Conservation (phyloP, 306 rosid species). For the Prunus salicina region DNA sequence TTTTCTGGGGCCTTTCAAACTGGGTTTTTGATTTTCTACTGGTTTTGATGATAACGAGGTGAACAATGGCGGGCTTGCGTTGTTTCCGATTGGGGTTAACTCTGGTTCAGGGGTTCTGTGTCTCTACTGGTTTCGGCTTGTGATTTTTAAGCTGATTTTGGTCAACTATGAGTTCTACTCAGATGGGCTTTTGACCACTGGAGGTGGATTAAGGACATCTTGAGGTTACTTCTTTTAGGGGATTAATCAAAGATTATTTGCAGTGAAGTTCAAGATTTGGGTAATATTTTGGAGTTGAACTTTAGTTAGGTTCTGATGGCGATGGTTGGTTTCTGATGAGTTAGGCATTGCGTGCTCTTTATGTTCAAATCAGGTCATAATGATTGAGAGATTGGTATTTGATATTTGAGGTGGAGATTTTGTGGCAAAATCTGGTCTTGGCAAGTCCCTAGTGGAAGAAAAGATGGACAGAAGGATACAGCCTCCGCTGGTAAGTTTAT, state of each 20-base stretch:
- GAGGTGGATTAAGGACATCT: conserved; percentile 14
- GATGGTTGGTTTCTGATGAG: conserved; percentile 17
- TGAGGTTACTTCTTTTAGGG: neutral
- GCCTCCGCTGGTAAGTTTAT: conserved; percentile 73
- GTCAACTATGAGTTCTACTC: conserved; percentile 4
- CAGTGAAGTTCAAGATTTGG: conserved; percentile 4
- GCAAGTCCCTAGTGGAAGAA: conserved; percentile 23
- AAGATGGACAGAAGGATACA: conserved; percentile 79
- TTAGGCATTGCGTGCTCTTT: conserved; percentile 25
- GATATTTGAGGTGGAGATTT: conserved; percentile 32
- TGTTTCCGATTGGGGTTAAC: conserved; percentile 18
- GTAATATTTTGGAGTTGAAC: conserved; percentile 22
- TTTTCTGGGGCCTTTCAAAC: conserved; percentile 22
- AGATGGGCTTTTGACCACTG: neutral
- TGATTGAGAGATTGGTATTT: conserved; percentile 37
- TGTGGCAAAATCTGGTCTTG: conserved; percentile 16
- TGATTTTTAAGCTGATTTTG: conserved; percentile 17
- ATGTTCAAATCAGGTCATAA: conserved; percentile 36
- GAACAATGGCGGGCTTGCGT: conserved; percentile 18
- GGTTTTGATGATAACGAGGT: conserved; percentile 30
- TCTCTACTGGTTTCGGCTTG: conserved; percentile 10
- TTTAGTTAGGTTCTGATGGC: neutral
- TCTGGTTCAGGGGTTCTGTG: conserved; percentile 16
- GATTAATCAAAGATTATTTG: neutral
- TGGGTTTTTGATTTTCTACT: conserved; percentile 29